Conservation (phyloP, 2,329 filamentous ascomycete species). For the Colletotrichum sp. region DNA sequence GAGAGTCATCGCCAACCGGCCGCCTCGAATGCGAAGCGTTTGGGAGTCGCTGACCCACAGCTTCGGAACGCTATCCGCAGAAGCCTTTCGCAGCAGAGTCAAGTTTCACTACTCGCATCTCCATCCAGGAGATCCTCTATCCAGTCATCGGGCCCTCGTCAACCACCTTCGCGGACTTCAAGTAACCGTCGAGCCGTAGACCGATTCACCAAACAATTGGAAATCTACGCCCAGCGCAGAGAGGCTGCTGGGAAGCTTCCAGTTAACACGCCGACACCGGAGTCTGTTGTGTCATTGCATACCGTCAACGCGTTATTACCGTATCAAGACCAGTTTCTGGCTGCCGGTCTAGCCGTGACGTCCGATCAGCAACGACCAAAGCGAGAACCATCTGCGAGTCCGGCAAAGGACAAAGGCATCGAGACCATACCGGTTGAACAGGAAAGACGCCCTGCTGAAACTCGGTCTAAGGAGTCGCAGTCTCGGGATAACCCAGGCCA, state of each 20-base stretch:
- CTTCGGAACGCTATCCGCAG: slow-evolving; percentile 22
- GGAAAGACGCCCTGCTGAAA: not conserved
- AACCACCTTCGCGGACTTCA: slow-evolving; percentile 41
- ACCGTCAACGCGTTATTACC: slow-evolving; percentile 60
- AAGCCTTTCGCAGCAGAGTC: slow-evolving; percentile 23
- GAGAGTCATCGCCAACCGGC: not conserved
- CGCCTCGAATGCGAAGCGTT: slow-evolving; percentile 1
- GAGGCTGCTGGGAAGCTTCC: slow-evolving; percentile 41
- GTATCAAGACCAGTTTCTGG: slow-evolving; percentile 57
- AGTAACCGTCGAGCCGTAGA: slow-evolving; percentile 48
- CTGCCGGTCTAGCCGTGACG: slow-evolving; percentile 62
- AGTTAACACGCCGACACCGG: slow-evolving; percentile 44
- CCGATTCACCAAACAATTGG: slow-evolving; percentile 25
- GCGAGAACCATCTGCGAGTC: slow-evolving; percentile 9
- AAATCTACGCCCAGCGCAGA: slow-evolving; percentile 31
- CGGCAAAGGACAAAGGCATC: not conserved
- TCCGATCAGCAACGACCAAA: slow-evolving; percentile 48
- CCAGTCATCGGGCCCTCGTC: not conserved
- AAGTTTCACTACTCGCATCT: slow-evolving; percentile 16
- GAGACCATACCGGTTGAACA: not conserved
- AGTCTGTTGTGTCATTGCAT: slow-evolving; percentile 48
- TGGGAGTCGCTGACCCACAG: slow-evolving; percentile 20
- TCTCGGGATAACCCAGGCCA: not conserved
- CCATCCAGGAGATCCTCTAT: not conserved
- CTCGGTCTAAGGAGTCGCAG: not conserved